Evolutionary conservation across 1,284 basidiomycete species (phyloP).

Genomic region (Tylopilus sp.): DNA sequence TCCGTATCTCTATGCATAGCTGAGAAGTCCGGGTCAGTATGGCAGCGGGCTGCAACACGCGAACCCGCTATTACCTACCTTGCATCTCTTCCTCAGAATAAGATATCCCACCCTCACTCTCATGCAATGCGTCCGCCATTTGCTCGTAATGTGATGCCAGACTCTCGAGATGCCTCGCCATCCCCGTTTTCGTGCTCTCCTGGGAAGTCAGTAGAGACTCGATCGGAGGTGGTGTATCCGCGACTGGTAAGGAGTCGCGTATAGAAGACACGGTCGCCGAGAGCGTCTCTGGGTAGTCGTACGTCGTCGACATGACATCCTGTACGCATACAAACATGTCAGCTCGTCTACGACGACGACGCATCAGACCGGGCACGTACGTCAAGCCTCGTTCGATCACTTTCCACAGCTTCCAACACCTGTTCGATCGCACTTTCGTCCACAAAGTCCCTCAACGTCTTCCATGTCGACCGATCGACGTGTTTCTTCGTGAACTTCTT

Average conservation of each 20-base stretch:
- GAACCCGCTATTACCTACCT: slow-evolving; percentile 51
- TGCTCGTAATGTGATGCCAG: slow-evolving; percentile 79
- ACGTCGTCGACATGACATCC: slow-evolving; percentile 71
- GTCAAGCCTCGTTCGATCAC: slow-evolving; percentile 72
- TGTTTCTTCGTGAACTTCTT: slow-evolving; percentile 42
- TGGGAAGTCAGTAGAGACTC: slow-evolving; percentile 65
- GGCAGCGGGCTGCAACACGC: neutral
- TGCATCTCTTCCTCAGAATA: slow-evolving; percentile 76
- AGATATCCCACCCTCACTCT: slow-evolving; percentile 71
- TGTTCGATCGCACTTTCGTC: slow-evolving; percentile 84
- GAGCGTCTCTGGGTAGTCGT: slow-evolving; percentile 74
- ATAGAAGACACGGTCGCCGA: slow-evolving; percentile 65
- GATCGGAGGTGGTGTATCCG: slow-evolving; percentile 51
- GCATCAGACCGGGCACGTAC: slow-evolving; percentile 51
- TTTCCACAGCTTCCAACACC: slow-evolving; percentile 75
- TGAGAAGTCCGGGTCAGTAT: slow-evolving; percentile 38
- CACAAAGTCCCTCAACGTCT: slow-evolving; percentile 84
- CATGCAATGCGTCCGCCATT: slow-evolving; percentile 73
- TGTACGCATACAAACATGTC: slow-evolving; percentile 38
- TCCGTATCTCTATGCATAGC: slow-evolving; percentile 83
- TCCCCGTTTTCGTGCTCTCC: slow-evolving; percentile 64
- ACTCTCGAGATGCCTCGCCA: slow-evolving; percentile 80
- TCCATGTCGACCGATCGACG: slow-evolving; percentile 73
- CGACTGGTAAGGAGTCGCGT: slow-evolving; percentile 59
- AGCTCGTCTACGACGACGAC: slow-evolving; percentile 1